A percentile compares a stretch with the other conserved stretches of the same genome.
Evolutionary conservation across 2,329 filamentous ascomycete genomes (phyloP).

Genomic region (Lecanosticta acicola): DNA sequence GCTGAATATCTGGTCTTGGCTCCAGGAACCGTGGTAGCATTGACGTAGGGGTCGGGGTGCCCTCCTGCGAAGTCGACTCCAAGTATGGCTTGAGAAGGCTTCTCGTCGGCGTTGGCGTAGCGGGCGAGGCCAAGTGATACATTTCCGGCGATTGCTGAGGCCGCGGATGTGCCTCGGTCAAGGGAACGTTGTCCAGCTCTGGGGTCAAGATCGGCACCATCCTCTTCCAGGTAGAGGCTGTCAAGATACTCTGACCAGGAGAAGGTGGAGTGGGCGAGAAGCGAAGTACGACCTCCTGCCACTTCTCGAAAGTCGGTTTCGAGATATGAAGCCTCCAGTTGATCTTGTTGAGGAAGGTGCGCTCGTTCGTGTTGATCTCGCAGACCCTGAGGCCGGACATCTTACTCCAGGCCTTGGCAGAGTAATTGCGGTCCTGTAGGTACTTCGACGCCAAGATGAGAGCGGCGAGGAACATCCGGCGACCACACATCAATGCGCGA

Average conservation of each 20-base stretch:
- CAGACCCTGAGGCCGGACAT: conserved; percentile 90
- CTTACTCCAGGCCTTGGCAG: conserved; percentile 95
- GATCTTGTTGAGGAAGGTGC: conserved; percentile 81
- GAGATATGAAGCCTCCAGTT: conserved; percentile 94
- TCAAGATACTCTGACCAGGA: conserved; percentile 18
- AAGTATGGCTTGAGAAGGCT: conserved; percentile 15
- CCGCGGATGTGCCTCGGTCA: conserved; percentile 10
- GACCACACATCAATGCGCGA: conserved; percentile 86
- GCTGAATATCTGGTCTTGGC: conserved; percentile 45
- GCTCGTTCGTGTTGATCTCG: conserved; percentile 96
- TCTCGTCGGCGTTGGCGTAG: conserved; percentile 23
- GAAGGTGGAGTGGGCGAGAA: conserved; percentile 58
- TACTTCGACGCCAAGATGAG: conserved; percentile 97
- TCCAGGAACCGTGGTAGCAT: conserved; percentile 46
- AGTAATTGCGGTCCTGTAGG: conserved; percentile 95
- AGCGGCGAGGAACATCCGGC: conserved; percentile 93
- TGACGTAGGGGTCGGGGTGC: conserved; percentile 39
- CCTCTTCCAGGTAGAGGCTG: conserved; percentile 36
- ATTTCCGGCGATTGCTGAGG: background rate
- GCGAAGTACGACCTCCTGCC: conserved; percentile 87
- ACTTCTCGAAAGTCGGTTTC: conserved; percentile 80
- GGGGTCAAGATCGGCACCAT: conserved; percentile 54
- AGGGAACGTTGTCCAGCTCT: conserved; percentile 46
- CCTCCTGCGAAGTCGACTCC: conserved; percentile 36
- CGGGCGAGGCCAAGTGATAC: conserved; percentile 18